Evolutionary conservation across 2,329 filamentous ascomycete species (phyloP).

Genomic region (Sporothrix humicola): DNA sequence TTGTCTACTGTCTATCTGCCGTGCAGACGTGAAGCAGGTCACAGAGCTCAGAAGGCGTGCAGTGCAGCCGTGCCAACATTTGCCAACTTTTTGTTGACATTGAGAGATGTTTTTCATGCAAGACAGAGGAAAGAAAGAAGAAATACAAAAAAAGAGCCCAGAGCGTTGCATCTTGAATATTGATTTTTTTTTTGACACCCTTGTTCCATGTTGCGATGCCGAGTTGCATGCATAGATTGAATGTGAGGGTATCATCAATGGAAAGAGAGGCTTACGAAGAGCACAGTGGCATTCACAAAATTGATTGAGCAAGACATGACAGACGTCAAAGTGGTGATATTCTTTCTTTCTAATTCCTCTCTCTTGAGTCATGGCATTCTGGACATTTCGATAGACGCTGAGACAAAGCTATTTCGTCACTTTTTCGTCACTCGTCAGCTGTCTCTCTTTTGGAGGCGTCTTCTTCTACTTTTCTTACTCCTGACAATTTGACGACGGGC

Average conservation of each 20-base stretch:
- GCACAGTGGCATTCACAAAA: not conserved
- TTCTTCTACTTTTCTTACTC: not conserved
- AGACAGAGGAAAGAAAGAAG: no score
- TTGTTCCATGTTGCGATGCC: not conserved
- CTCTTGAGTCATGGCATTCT: not conserved
- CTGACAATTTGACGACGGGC: not conserved
- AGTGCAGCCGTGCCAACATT: constrained; percentile 32
- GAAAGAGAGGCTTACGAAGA: no score
- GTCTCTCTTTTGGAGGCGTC: not conserved
- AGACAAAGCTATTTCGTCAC: not conserved
- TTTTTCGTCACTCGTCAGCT: not conserved
- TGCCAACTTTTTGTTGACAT: constrained; percentile 32
- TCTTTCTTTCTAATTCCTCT: not conserved
- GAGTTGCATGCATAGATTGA: not conserved
- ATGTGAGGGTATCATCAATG: no score
- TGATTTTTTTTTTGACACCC: not conserved
- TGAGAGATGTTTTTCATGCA: no score
- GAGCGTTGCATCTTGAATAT: not conserved
- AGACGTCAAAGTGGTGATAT: not conserved
- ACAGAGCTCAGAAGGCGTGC: not conserved
- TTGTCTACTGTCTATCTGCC: not conserved
- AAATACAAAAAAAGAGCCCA: no score
- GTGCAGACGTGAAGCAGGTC: not conserved
- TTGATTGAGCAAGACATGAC: not conserved
- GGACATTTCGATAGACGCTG: no score